Percentiles rank a stretch among this genome's conserved stretches.
Conservation (phyloP, 345 rosid species). For the Anastatica hierochuntica region DNA sequence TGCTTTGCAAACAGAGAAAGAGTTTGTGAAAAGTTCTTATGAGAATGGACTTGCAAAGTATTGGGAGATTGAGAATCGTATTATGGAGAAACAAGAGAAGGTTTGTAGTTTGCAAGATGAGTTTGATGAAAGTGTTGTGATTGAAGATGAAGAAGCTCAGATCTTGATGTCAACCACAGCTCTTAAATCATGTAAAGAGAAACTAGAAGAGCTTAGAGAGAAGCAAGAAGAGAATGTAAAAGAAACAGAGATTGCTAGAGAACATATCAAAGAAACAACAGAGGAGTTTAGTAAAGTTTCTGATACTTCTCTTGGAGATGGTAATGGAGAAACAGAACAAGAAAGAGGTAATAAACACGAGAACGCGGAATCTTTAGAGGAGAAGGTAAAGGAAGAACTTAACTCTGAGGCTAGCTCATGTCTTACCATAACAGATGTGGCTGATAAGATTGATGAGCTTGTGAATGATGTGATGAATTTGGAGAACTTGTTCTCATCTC, state of each 20-base stretch:
- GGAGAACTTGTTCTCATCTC: conserved; percentile 62
- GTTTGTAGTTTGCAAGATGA: conserved; percentile 61
- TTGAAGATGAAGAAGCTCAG: conserved; percentile 69
- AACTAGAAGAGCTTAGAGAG: conserved; percentile 32
- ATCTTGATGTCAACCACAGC: conserved; percentile 60
- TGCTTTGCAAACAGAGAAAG: conserved; percentile 71
- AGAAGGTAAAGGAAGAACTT: conserved; percentile 35
- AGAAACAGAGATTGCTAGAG: conserved; percentile 35
- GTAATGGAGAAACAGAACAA: not conserved
- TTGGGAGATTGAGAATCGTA: conserved; percentile 42
- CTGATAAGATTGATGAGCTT: conserved; percentile 81
- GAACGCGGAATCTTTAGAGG: no score
- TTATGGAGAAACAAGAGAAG: conserved; percentile 45
- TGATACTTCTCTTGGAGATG: conserved; percentile 16
- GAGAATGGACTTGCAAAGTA: conserved; percentile 42
- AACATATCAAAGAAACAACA: conserved; percentile 32
- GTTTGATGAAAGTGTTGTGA: conserved; percentile 41
- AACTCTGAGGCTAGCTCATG: conserved; percentile 30
- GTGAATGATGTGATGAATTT: conserved; percentile 64
- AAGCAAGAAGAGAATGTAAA: conserved; percentile 39
- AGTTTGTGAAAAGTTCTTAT: conserved; percentile 53
- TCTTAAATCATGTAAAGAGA: conserved; percentile 62
- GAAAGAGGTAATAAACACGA: no score
- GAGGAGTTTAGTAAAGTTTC: conserved; percentile 35
- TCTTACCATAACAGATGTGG: conserved; percentile 52